Base-by-base conservation (phyloP, 2,329 filamentous ascomycete genomes). In the Thelonectria blattea region DNA sequence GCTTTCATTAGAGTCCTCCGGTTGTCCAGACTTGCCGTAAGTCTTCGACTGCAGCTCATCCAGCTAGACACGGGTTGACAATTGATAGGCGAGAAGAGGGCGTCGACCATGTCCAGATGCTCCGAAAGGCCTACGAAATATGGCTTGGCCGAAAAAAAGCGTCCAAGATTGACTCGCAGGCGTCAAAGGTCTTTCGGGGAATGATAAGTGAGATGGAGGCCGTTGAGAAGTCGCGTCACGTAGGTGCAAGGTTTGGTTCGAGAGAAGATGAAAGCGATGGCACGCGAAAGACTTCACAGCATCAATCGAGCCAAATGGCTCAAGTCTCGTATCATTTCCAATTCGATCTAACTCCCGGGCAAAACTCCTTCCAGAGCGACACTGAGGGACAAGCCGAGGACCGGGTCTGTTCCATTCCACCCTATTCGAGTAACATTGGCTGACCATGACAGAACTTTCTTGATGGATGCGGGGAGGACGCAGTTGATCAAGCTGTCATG, bases 11-110 rank as follows among this genome's bases (percentile, higher is more conserved):
- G 58, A 62, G 18, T 54, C 49, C 2, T 54, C 58, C 1, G 61
- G 56, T 0, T 66, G 64, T 9, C 52, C 59, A 9, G n/a, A 58
- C 22, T 7, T 66, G 12, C 61, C 61, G 60, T 60, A 27, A 51
- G 60, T 63, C 22, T 47, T 15, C 15, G 12, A 34, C 18, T 32
- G 20, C 14, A n/a, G 17, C 9, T 14, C 20, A 9, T 3, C 43
- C 30, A 15, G 14, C n/a, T n/a, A n/a, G 27, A 15, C 27, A 15
- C 15, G 7, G 34, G 34, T 12, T 48, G 18, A 49, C 17, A 1
- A 51, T 18, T 0, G 5, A 3, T 1, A 66, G 61, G 5, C 20
- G 15, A 2, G 27, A 30, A 5, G 14, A 48, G 3, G 42, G 41
- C 3, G 18, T 15, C 1, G 18, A 32, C 0, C 17, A 49, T 0